Evolutionary conservation across 345 rosid genomes (phyloP).

Genomic region (Psidium guajava): DNA sequence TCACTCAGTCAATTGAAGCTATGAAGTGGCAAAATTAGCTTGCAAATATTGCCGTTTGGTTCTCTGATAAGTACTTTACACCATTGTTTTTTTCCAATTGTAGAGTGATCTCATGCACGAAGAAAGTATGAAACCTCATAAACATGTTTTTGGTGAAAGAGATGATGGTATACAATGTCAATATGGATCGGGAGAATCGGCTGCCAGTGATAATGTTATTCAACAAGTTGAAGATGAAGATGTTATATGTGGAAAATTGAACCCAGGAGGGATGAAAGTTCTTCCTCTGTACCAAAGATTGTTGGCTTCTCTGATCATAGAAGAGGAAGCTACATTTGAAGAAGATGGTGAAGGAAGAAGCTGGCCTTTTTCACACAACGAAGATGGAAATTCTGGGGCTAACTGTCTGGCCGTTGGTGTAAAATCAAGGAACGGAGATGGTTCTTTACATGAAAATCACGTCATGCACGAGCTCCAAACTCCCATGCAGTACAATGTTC

Average conservation of each 20-base stretch:
- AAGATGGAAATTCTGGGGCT: constrained; percentile 6
- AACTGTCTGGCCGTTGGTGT: constrained; percentile 7
- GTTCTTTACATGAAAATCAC: constrained; percentile 14
- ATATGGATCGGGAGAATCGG: constrained; percentile 1
- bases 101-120: constrained; percentile 16
- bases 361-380: constrained; percentile 6
- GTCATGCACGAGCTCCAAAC: constrained; percentile 9
- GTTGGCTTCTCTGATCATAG: constrained; percentile 40
- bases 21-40: background rate
- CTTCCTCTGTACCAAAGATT: constrained; percentile 49
- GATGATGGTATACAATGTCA: constrained; percentile 7
- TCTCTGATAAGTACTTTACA: background rate
- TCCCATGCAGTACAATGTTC: constrained; percentile 10
- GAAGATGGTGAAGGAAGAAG: constrained; percentile 17
- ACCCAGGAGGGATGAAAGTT: constrained; percentile 9
- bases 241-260: constrained; percentile 7
- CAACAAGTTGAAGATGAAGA: background rate
- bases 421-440: constrained; percentile 15
- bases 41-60: background rate
- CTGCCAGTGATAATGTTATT: background rate
- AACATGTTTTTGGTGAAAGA: constrained; percentile 10
- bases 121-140: constrained; percentile 11
- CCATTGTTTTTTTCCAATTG: background rate
- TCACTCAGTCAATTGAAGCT: background rate
- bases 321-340: constrained; percentile 32